phyloP scores from a whole-genome alignment of 208 protist genomes.

The Acanthamoeba castellanii region DNA sequence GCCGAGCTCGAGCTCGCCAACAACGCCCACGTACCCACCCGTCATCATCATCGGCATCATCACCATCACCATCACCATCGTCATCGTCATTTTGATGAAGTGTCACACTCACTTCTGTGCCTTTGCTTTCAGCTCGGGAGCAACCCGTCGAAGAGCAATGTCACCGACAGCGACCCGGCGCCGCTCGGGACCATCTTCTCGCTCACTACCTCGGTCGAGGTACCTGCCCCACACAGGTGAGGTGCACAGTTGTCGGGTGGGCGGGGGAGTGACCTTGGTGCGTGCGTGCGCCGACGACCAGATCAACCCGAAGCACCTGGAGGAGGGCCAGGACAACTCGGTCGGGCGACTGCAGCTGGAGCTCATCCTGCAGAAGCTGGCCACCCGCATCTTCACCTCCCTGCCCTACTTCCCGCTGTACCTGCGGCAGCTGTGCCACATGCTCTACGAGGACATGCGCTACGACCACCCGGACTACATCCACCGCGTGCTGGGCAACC shows the following conservation, averaged over 20 bases:
- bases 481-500: slow-evolving; percentile 59
- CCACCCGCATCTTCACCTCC: background rate
- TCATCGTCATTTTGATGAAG: background rate
- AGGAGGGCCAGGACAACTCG: slow-evolving; percentile 45
- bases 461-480: slow-evolving; percentile 49
- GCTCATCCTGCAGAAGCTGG: slow-evolving; percentile 50
- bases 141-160: background rate
- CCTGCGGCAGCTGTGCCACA: slow-evolving; percentile 16
- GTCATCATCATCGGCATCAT: background rate
- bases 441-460: slow-evolving; percentile 56
- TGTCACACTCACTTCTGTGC: background rate
- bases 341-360: slow-evolving; percentile 10
- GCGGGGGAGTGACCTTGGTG: background rate
- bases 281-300: no score
- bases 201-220: background rate
- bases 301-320: slow-evolving; percentile 10
- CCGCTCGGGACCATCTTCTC: slow-evolving; percentile 34
- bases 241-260: background rate
- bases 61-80: background rate
- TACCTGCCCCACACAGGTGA: background rate
- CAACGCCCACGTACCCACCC: background rate
- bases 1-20: slow-evolving; percentile 57
- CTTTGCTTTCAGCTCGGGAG: background rate
- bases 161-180: background rate
- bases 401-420: slow-evolving; percentile 33